Evolutionary conservation across 805 yeast species (phyloP).

Genomic region (Kregervanrija delftensis): DNA sequence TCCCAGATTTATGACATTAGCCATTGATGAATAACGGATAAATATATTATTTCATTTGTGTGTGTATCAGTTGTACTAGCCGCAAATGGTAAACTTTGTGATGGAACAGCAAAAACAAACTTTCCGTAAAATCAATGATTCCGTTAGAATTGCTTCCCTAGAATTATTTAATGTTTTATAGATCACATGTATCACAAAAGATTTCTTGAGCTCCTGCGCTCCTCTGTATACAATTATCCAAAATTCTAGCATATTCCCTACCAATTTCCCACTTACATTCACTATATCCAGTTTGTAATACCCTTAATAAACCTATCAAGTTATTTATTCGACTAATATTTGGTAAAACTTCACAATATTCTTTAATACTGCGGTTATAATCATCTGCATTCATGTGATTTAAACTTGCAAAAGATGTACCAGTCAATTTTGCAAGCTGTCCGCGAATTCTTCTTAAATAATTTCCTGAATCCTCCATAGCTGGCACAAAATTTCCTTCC

Average conservation of each 20-base stretch:
- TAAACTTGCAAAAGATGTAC: constrained; percentile 21
- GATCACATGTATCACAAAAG: constrained; percentile 38
- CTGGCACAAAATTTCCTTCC: constrained; percentile 6
- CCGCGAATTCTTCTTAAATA: constrained; percentile 41
- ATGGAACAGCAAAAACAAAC: too few relatives aligned
- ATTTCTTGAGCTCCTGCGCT: constrained; percentile 42
- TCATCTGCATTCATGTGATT: constrained; percentile 10
- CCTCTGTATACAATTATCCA: constrained; percentile 44
- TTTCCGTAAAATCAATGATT: too few relatives aligned
- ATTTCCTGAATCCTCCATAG: constrained; percentile 39
- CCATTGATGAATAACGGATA: too few relatives aligned
- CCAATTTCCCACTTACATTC: constrained; percentile 49
- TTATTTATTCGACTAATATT: constrained; percentile 33
- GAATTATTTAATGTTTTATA: neutral
- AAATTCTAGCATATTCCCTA: constrained; percentile 42
- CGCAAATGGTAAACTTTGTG: too few relatives aligned
- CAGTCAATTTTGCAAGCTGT: constrained; percentile 26
- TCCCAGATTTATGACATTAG: too few relatives aligned
- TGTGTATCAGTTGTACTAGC: too few relatives aligned
- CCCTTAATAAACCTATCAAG: constrained; percentile 33
- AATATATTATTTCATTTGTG: too few relatives aligned
- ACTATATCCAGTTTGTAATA: constrained; percentile 30
- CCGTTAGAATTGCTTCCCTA: too few relatives aligned
- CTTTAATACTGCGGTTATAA: constrained; percentile 18
- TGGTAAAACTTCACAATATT: constrained; percentile 30